Base-by-base conservation (phyloP, 108 stramenopile genomes). In the Fragilaria crotonensis region DNA sequence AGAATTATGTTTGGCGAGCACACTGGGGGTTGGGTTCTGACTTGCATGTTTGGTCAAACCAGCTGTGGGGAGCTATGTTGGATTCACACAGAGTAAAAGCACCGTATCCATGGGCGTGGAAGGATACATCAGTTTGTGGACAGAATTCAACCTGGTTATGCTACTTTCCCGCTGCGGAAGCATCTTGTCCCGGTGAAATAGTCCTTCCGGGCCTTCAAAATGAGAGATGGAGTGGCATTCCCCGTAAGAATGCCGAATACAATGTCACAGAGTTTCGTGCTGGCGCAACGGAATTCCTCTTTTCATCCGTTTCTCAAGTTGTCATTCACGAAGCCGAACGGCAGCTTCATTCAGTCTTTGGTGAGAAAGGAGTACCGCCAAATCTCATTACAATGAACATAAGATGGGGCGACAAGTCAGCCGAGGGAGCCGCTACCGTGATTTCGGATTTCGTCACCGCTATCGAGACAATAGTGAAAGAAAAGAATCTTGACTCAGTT, bases 311-410 rank as follows among this genome's bases (percentile, higher is more conserved):
- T 1, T 54, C 71, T 2, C 54, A 58, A 4, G n/a, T 30, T 27
- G 57, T 83, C 0, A 49, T 72, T 23, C 21, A 70, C 19, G 76
- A 76, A 47, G 81, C 81, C 22, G 59, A 76, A 63, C 61, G 74
- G 36, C 75, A 78, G 59, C 66, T 75, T 33, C 51, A 57, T 30
- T 50, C 63, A 0, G 73, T 76, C 30, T 77, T 81, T 66, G 51
- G 48, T 0, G 54, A 45, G 51, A 64, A n/a, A 48, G n/a, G n/a
- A n/a, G n/a, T n/a, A n/a, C n/a, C n/a, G n/a, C n/a, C n/a, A n/a
- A n/a, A n/a, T n/a, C n/a, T 83, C 9, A 78, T 83, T 27, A 83
- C 81, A 2, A 77, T 83, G 19, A 74, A 83, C 30, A 70, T 83
- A 30, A 59, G 81, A 48, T 78, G 77, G 81, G 81, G 81, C 29